Base-by-base conservation (phyloP, 164 flowering plant genomes). In the Litsea cubeba region DNA sequence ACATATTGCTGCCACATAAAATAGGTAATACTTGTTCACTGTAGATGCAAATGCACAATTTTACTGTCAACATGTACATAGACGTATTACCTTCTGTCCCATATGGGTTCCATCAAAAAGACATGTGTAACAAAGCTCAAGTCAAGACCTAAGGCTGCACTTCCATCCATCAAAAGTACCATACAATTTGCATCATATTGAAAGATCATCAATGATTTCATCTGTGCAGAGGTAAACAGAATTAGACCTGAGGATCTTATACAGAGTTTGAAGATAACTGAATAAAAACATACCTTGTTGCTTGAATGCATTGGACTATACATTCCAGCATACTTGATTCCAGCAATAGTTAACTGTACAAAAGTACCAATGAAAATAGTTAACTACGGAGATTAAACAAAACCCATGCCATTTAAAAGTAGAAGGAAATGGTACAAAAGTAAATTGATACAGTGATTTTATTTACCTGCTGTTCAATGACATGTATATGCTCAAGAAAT, bases 131-230 rank as follows among this genome's bases (percentile, higher is more conserved):
- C 99, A 81, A 93, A 95, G 85, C 99, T 95, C 85, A 95, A 87
- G 82, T 95, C 99, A 78, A 95, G 98, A 73, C 99, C 99, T 80
- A 95, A 74, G 62, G 99, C 98, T 62, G 95, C 95, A 88, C 90
- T 93, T 77, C 99, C 99, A 84, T 95, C 99, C 98, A 95, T 95
- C 77, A 95, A 69, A 76, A 95, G 92, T 65, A 82, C 97, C 92
- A 88, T 87, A 75, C 97, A 91, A 60, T 76, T 84, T 40, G 80
- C 75, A 81, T 95, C 97, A 78, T 90, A 82, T 82, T 87, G 97
- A 84, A 95, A 95, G 62, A 69, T 82, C 46, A 83, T 81, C 76
- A 95, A 79, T 68, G 97, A 85, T 79, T 93, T 93, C 87, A 88
- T 87, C 99, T 95, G 86, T 77, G 72, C 5, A 71, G 69, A 35